phyloP scores from a whole-genome alignment of 176 grass and related monocot species.

The Oryza meyeriana region DNA sequence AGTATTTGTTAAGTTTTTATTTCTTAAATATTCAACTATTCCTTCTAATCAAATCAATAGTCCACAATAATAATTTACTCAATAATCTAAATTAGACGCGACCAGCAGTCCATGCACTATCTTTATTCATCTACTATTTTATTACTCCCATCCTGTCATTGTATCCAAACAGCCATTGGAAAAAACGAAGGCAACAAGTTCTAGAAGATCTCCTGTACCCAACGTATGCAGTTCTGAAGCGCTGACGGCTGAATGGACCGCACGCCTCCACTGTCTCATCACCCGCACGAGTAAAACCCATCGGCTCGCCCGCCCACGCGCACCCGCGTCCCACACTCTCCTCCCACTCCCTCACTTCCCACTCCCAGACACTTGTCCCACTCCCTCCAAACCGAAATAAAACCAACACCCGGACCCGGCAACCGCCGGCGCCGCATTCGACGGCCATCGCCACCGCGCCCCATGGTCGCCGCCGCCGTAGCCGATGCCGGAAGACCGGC shows the following conservation, averaged over 20 bases:
- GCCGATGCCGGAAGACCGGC: background rate
- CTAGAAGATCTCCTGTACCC: background rate
- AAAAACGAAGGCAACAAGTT: background rate
- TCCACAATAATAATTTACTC: too few relatives aligned
- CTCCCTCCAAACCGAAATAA: constrained; percentile 9
- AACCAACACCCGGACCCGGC: background rate
- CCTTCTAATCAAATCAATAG: too few relatives aligned
- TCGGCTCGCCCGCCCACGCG: background rate
- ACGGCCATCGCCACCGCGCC: background rate
- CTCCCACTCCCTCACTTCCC: background rate
- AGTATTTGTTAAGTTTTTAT: too few relatives aligned
- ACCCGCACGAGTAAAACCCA: constrained; percentile 34
- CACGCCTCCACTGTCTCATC: background rate
- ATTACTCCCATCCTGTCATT: too few relatives aligned
- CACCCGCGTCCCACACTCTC: background rate
- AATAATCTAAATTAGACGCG: too few relatives aligned
- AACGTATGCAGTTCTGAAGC: background rate
- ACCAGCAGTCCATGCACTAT: too few relatives aligned
- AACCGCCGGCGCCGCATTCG: background rate
- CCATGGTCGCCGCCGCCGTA: background rate
- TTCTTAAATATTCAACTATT: too few relatives aligned
- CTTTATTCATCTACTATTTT: too few relatives aligned
- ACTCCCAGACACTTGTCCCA: background rate
- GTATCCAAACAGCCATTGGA: too few relatives aligned
- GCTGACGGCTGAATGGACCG: background rate